These are phyloP conservation scores for Phlyctochytrium bullatum DNA, from an alignment of 192 early-diverging fungal genomes.

Conservation along the genomic window DNA sequence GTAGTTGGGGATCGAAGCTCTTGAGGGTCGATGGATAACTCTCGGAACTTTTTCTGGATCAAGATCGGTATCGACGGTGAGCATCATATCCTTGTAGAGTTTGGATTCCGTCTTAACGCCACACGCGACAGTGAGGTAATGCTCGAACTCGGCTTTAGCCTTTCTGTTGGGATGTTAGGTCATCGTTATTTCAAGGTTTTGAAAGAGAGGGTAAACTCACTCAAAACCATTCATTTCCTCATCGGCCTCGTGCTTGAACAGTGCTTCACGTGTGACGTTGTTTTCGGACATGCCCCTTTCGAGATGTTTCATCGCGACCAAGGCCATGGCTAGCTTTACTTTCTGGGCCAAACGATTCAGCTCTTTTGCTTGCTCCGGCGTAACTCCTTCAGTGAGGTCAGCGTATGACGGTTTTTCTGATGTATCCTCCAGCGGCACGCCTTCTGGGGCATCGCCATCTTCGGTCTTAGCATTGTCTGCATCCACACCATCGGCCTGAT, in stretches of 20 bases:
- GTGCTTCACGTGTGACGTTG: background rate
- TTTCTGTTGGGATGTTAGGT: background rate
- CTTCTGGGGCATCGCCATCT: too few species aligned
- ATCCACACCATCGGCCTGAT: too few species aligned
- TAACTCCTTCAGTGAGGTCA: slow-evolving; percentile 14
- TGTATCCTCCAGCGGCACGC: too few species aligned
- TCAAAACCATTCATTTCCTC: background rate
- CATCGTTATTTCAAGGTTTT: background rate
- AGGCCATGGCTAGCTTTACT: slow-evolving; percentile 27
- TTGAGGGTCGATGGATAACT: background rate
- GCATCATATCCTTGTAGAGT: background rate
- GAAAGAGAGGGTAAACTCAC: background rate
- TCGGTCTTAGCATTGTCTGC: background rate
- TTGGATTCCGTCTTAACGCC: background rate
- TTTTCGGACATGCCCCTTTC: slow-evolving; percentile 21
- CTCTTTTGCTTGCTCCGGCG: slow-evolving; percentile 29
- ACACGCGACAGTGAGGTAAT: background rate
- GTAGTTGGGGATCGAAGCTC: background rate
- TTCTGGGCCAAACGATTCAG: slow-evolving; percentile 24
- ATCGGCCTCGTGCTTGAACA: background rate
- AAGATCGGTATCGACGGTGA: background rate
- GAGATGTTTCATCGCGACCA: slow-evolving; percentile 29
- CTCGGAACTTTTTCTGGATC: background rate
- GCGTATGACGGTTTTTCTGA: background rate
- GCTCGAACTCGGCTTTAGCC: background rate